Percentiles rank a stretch among this genome's conserved stretches.
Evolutionary conservation across 768 basidiomycete species (phyloP).

Genomic region (Tricholoma sp.): DNA sequence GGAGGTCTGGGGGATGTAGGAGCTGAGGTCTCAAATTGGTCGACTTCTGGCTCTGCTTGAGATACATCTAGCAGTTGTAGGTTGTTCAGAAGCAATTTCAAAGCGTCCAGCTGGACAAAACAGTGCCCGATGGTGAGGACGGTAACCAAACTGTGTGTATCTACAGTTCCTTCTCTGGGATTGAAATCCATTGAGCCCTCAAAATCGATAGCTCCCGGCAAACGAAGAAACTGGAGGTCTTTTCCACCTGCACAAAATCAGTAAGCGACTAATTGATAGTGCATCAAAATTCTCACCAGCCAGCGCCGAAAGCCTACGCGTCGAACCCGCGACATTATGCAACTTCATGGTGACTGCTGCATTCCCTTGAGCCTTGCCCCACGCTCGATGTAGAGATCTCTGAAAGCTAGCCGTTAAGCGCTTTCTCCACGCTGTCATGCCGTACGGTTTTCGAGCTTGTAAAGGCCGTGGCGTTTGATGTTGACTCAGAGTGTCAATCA

Average conservation of each 20-base stretch:
- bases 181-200: constrained; percentile 49
- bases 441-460: constrained; percentile 29
- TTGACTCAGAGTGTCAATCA: constrained; percentile 18
- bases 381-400: constrained; percentile 63
- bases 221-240: constrained; percentile 36
- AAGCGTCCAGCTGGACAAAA: constrained; percentile 41
- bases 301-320: constrained; percentile 13
- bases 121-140: constrained; percentile 42
- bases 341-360: constrained; percentile 47
- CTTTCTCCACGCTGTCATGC: constrained; percentile 61
- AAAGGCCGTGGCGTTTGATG: constrained; percentile 17
- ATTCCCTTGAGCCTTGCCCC: constrained; percentile 58
- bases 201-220: constrained; percentile 42
- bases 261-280: neutral
- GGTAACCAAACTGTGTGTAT: constrained; percentile 47
- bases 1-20: neutral
- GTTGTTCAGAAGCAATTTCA: constrained; percentile 27
- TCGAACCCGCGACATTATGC: constrained; percentile 40
- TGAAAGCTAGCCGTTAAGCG: constrained; percentile 54
- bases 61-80: constrained; percentile 8
- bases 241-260: constrained; percentile 11
- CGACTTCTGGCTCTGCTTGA: neutral
- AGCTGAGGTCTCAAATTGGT: neutral
- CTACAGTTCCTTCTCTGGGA: constrained; percentile 49
- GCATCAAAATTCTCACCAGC: constrained; percentile 25